Percentiles rank a stretch among this genome's conserved stretches.
These are phyloP conservation scores for Phylloporus sp. DNA, from an alignment of 768 basidiomycete genomes.

Conservation along the genomic window DNA sequence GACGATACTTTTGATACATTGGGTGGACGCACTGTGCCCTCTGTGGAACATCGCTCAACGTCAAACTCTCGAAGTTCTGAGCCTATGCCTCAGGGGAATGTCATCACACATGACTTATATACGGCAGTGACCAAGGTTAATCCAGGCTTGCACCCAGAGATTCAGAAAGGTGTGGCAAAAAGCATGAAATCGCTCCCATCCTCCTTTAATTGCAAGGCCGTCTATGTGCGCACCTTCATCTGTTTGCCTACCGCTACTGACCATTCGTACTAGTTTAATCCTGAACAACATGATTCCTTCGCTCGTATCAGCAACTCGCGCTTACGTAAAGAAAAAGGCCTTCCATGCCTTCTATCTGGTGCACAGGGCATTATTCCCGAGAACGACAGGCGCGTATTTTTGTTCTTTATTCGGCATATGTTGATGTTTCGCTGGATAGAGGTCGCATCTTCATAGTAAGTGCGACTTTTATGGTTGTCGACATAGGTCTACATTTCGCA, in stretches of 20 bases:
- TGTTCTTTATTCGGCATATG: background rate
- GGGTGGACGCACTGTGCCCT: background rate
- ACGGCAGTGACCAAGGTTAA: slow-evolving; percentile 2
- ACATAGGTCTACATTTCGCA: background rate
- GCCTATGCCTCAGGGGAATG: background rate
- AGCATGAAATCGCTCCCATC: slow-evolving; percentile 6
- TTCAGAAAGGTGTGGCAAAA: slow-evolving; percentile 5
- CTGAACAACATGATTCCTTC: slow-evolving; percentile 2
- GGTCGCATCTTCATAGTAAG: slow-evolving; percentile 16
- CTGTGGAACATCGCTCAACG: background rate
- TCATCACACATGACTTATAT: slow-evolving; percentile 11
- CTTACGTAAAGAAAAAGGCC: background rate
- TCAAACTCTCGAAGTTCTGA: background rate
- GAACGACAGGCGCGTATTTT: background rate
- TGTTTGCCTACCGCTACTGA: background rate
- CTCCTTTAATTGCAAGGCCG: slow-evolving; percentile 6
- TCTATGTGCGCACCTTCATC: slow-evolving; percentile 3
- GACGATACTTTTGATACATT: background rate
- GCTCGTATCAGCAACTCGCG: background rate
- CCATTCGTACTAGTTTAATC: slow-evolving; percentile 5
- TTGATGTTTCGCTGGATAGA: background rate
- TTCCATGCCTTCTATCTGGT: background rate
- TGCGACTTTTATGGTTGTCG: background rate
- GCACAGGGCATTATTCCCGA: slow-evolving; percentile 5
- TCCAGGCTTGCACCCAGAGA: slow-evolving; percentile 1